A percentile compares a stretch with the other conserved stretches of the same genome.
phyloP scores from a whole-genome alignment of 805 yeast species.

The Candida pseudofarinosa region DNA sequence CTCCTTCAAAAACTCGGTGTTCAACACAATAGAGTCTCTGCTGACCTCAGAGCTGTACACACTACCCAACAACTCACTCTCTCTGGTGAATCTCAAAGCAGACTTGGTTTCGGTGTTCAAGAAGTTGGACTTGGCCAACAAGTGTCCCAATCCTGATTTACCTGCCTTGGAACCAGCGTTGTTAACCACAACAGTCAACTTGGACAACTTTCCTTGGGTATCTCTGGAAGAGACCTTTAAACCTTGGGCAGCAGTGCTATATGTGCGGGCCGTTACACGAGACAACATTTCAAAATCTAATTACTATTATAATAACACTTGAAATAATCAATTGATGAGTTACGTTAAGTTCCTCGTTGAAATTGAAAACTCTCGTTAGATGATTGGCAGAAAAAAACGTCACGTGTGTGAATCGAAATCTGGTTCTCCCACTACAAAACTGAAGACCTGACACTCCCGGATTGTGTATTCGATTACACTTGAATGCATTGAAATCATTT shows the following conservation, averaged over 20 bases:
- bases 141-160: constrained; percentile 79
- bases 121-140: constrained; percentile 79
- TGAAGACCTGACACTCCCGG: no score
- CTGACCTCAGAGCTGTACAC: constrained; percentile 61
- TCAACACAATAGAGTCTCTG: constrained; percentile 80
- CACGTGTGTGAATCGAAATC: constrained; percentile 4
- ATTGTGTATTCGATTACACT: no score
- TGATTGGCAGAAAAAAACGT: constrained; percentile 12
- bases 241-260: constrained; percentile 37
- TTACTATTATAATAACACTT: constrained; percentile 3
- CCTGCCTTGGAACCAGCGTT: constrained; percentile 80
- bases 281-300: constrained; percentile 29
- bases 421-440: no score
- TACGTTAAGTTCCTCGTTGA: constrained; percentile 3
- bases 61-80: constrained; percentile 92
- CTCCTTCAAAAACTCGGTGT: constrained; percentile 79
- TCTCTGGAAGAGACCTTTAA: constrained; percentile 54
- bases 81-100: constrained; percentile 90
- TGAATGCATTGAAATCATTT: no score
- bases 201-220: constrained; percentile 63
- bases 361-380: constrained; percentile 12
- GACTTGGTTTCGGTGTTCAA: constrained; percentile 79
- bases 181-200: constrained; percentile 70
- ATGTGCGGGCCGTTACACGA: constrained; percentile 40
- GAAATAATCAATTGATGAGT: constrained; percentile 1